Percentiles rank a stretch among this genome's conserved stretches.
phyloP scores from a whole-genome alignment of 2,329 filamentous ascomycete species.

The Endothia cerciana region DNA sequence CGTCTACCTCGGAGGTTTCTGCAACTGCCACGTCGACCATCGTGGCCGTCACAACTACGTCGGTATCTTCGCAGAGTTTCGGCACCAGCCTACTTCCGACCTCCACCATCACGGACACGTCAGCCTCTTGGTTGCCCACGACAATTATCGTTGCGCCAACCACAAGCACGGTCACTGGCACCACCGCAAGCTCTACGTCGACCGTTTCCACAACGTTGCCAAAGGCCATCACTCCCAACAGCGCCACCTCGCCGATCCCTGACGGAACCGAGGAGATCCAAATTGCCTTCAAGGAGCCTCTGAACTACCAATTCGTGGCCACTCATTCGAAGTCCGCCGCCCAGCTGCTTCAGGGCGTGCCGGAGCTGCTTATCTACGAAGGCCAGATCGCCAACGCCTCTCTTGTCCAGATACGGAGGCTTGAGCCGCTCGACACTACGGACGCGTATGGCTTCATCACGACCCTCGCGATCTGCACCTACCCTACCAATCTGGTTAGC shows the following conservation, averaged over 20 bases:
- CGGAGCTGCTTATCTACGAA: slow-evolving; percentile 69
- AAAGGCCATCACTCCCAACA: slow-evolving; percentile 73
- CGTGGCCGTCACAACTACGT: slow-evolving; percentile 46
- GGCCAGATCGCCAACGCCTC: slow-evolving; percentile 54
- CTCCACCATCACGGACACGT: slow-evolving; percentile 48
- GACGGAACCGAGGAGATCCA: slow-evolving; percentile 74
- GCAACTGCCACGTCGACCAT: slow-evolving; percentile 36
- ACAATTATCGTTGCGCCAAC: slow-evolving; percentile 63
- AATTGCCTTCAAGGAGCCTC: slow-evolving; percentile 77
- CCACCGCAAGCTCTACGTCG: slow-evolving; percentile 46
- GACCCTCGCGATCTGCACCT: slow-evolving; percentile 70
- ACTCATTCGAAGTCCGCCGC: slow-evolving; percentile 71
- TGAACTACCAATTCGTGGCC: slow-evolving; percentile 86
- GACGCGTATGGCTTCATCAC: slow-evolving; percentile 75
- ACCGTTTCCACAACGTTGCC: slow-evolving; percentile 71
- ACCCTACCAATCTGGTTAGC: slow-evolving; percentile 24
- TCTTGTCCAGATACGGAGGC: slow-evolving; percentile 68
- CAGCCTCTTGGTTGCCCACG: slow-evolving; percentile 56
- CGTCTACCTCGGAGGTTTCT: not conserved
- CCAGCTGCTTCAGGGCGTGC: slow-evolving; percentile 84
- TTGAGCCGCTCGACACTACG: slow-evolving; percentile 78
- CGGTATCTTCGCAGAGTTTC: slow-evolving; percentile 24
- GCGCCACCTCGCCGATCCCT: slow-evolving; percentile 56
- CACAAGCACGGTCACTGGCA: slow-evolving; percentile 44
- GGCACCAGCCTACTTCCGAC: slow-evolving; percentile 36